Evolutionary conservation across 441 rosid genomes (phyloP).

Genomic region (Aquilaria agallochum): DNA sequence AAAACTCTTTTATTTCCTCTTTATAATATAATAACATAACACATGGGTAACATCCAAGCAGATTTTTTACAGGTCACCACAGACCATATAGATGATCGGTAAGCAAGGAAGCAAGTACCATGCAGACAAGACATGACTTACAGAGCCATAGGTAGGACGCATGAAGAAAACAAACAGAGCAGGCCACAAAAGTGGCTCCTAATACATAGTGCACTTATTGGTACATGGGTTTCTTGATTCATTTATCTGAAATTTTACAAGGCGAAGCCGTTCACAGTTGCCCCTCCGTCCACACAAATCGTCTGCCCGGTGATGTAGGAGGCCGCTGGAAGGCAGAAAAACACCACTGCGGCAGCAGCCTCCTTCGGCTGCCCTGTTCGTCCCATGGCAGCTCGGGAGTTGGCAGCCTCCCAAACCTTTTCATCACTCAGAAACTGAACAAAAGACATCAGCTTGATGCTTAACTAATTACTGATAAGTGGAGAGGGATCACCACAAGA

Average conservation of each 20-base stretch:
- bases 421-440: slow-evolving; percentile 6
- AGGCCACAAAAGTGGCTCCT: no score
- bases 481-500: background rate
- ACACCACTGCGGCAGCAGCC: slow-evolving; percentile 47
- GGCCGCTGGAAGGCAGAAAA: slow-evolving; percentile 51
- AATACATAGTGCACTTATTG: no score
- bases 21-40: no score
- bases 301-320: slow-evolving; percentile 56
- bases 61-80: no score
- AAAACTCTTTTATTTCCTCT: no score
- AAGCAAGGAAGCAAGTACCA: no score
- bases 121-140: no score
- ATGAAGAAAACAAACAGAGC: no score
- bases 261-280: slow-evolving; percentile 24
- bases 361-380: slow-evolving; percentile 50
- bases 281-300: slow-evolving; percentile 49
- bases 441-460: background rate
- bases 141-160: no score
- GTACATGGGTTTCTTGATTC: no score
- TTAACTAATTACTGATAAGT: background rate
- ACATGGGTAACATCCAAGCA: no score
- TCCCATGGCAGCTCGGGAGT: slow-evolving; percentile 40
- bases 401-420: slow-evolving; percentile 34
- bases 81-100: no score
- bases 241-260: background rate